A percentile compares a stretch with the other conserved stretches of the same genome.
Conservation (phyloP, 2,329 filamentous ascomycete genomes). For the Aspergillus puulaauensis region DNA sequence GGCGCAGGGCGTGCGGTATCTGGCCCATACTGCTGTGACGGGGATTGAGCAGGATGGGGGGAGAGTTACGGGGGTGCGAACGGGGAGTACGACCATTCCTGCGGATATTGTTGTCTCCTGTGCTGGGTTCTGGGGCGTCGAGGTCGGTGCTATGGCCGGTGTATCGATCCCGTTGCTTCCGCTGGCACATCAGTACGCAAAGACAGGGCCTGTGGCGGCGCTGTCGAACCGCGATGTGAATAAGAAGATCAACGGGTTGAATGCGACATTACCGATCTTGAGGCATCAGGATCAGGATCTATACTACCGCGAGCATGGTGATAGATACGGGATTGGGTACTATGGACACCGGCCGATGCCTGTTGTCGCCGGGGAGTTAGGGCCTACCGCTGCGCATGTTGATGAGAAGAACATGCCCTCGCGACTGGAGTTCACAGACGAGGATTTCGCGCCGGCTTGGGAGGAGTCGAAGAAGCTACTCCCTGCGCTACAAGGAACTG, state of each 20-base stretch:
- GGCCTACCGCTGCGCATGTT: conserved; percentile 54
- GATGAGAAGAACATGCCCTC: conserved; percentile 64
- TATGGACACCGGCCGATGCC: conserved; percentile 65
- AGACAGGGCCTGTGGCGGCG: conserved; percentile 55
- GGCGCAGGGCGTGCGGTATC: conserved; percentile 58
- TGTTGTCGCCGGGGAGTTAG: conserved; percentile 55
- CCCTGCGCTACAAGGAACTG: conserved; percentile 50
- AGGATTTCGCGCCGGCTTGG: conserved; percentile 64
- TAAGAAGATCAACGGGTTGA: conserved; percentile 45
- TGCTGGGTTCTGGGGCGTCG: conserved; percentile 66
- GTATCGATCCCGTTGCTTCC: conserved; percentile 59
- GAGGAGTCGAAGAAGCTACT: conserved; percentile 55
- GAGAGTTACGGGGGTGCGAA: conserved; percentile 58
- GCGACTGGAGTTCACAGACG: conserved; percentile 57
- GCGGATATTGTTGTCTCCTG: conserved; percentile 64
- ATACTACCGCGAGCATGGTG: conserved; percentile 65
- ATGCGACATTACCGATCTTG: conserved; percentile 57
- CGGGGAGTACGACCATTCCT: conserved; percentile 48
- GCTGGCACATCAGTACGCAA: conserved; percentile 64
- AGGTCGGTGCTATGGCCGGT: conserved; percentile 62
- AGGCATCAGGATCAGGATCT: conserved; percentile 64
- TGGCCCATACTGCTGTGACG: conserved; percentile 57
- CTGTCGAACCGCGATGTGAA: conserved; percentile 41
- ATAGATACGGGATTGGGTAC: conserved; percentile 62
- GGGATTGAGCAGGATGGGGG: conserved; percentile 53